Evolutionary conservation across 164 flowering plant genomes (phyloP).

Genomic region (Santalum album): DNA sequence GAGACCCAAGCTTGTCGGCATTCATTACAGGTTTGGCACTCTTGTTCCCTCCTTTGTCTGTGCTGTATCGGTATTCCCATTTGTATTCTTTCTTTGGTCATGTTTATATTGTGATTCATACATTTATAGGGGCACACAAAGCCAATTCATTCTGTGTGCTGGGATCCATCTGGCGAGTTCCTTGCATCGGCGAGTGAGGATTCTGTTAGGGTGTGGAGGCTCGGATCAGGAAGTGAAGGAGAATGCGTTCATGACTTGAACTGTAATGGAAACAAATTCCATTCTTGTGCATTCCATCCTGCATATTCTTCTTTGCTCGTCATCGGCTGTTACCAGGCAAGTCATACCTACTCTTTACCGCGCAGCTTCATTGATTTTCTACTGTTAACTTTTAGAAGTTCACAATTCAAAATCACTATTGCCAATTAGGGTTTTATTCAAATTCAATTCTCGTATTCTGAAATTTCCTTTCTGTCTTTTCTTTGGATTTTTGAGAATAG

Average conservation of each 20-base stretch:
- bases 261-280: constrained; percentile 60
- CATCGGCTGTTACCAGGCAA: constrained; percentile 68
- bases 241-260: constrained; percentile 52
- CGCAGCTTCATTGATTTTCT: too few relatives aligned
- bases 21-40: constrained; percentile 37
- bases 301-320: constrained; percentile 48
- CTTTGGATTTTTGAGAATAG: too few relatives aligned
- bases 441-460: too few relatives aligned
- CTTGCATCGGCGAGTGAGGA: constrained; percentile 80
- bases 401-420: too few relatives aligned
- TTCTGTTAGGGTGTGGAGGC: constrained; percentile 52
- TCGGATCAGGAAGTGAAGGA: constrained; percentile 50
- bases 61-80: neutral
- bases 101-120: neutral
- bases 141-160: constrained; percentile 53
- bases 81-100: neutral
- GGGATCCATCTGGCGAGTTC: constrained; percentile 58
- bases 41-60: too few relatives aligned
- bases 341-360: too few relatives aligned
- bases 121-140: constrained; percentile 61
- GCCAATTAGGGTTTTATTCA: too few relatives aligned
- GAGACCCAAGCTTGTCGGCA: constrained; percentile 48
- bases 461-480: too few relatives aligned
- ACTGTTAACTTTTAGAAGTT: too few relatives aligned
- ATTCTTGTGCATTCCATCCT: constrained; percentile 74